These are phyloP conservation scores for Rhizophora mangle DNA, from an alignment of 345 rosid genomes.

Conservation along the genomic window DNA sequence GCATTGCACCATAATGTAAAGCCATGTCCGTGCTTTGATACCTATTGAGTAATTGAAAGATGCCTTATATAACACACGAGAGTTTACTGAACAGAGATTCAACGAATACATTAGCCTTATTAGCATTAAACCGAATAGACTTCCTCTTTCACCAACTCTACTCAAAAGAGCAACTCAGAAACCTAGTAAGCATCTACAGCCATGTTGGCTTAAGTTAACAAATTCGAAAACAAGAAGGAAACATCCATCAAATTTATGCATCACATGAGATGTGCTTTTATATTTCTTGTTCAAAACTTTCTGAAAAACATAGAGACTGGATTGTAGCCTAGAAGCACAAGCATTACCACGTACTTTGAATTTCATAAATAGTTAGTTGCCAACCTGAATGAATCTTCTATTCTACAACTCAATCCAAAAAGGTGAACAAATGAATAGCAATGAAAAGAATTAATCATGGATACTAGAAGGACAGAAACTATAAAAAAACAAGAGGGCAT, in stretches of 20 bases:
- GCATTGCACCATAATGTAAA: constrained; percentile 96
- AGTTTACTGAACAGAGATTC: background rate
- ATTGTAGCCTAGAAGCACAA: too few species aligned
- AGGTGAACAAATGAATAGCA: background rate
- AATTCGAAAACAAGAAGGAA: background rate
- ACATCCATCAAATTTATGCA: background rate
- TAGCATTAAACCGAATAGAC: too few species aligned
- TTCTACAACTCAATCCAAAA: background rate
- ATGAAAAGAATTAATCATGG: background rate
- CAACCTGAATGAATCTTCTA: background rate
- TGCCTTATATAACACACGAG: background rate
- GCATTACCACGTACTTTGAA: background rate
- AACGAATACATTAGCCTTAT: background rate
- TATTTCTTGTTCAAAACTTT: too few species aligned
- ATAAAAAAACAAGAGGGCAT: too few species aligned
- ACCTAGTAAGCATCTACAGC: too few species aligned
- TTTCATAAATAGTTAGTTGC: background rate
- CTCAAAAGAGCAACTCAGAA: too few species aligned
- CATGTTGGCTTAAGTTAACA: background rate
- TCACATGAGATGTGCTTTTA: background rate
- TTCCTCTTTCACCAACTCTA: too few species aligned
- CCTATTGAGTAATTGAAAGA: constrained; percentile 37
- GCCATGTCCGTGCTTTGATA: constrained; percentile 85
- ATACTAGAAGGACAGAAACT: background rate
- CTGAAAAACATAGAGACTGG: too few species aligned